phyloP scores from a whole-genome alignment of 805 yeast genomes.

The Wickerhamomyces sydowiorum region DNA sequence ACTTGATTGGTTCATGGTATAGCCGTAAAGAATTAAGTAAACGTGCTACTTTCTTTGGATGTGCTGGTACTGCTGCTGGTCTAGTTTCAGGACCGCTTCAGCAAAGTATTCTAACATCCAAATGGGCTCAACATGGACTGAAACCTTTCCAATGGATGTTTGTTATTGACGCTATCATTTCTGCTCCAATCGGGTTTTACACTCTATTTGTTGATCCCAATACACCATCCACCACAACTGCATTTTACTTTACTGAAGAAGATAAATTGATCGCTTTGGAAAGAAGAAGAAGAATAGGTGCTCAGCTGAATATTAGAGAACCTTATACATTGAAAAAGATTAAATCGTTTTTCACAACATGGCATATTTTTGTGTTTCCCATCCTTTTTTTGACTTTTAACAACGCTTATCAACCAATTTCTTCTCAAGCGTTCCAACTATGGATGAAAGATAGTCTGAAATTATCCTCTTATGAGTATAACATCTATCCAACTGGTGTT shows the following conservation, averaged over 20 bases:
- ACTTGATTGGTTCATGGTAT: slow-evolving; percentile 30
- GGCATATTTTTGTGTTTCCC: slow-evolving; percentile 43
- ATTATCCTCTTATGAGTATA: slow-evolving; percentile 27
- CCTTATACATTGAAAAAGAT: slow-evolving; percentile 33
- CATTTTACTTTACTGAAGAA: slow-evolving; percentile 27
- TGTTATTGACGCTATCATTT: slow-evolving; percentile 36
- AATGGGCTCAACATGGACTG: slow-evolving; percentile 18
- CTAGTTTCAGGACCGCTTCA: slow-evolving; percentile 34
- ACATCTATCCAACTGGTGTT: slow-evolving; percentile 33
- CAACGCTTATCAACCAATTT: slow-evolving; percentile 18
- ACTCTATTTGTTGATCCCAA: slow-evolving; percentile 40
- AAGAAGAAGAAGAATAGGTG: slow-evolving; percentile 33
- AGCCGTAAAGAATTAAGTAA: slow-evolving; percentile 25
- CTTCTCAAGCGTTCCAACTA: slow-evolving; percentile 36
- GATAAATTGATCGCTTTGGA: slow-evolving; percentile 40
- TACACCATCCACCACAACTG: slow-evolving; percentile 35
- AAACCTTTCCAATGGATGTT: slow-evolving; percentile 42
- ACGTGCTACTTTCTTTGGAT: slow-evolving; percentile 23
- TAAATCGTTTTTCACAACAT: slow-evolving; percentile 34
- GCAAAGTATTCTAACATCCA: slow-evolving; percentile 24
- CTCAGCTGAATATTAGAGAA: slow-evolving; percentile 33
- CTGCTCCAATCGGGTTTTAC: slow-evolving; percentile 38
- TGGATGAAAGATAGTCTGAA: slow-evolving; percentile 35
- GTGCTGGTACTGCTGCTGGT: slow-evolving; percentile 27
- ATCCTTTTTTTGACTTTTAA: slow-evolving; percentile 5